phyloP scores from a whole-genome alignment of 2,329 filamentous ascomycete genomes.

The Fusarium euwallaceae region DNA sequence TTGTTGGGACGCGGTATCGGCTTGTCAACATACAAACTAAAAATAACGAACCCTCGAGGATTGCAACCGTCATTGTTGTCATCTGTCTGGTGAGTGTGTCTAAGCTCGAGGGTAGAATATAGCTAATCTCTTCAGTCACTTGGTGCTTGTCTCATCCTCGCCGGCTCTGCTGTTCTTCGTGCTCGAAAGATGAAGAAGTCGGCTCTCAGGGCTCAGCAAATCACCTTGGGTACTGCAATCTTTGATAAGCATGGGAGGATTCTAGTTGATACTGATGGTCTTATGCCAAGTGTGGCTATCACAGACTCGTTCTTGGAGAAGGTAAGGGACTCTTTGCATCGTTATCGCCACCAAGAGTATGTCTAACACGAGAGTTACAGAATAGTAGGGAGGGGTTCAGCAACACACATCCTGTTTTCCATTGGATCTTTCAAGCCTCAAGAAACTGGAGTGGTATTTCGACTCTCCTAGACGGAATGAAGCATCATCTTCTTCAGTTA shows the following conservation, averaged over 20 bases:
- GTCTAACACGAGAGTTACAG: conserved; percentile 34
- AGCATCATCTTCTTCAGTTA: conserved; percentile 71
- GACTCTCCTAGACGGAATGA: conserved; percentile 78
- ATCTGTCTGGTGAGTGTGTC: conserved; percentile 71
- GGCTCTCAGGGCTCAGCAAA: conserved; percentile 70
- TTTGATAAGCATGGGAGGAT: conserved; percentile 76
- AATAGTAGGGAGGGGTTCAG: conserved; percentile 78
- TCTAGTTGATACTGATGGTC: conserved; percentile 76
- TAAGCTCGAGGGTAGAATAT: background rate
- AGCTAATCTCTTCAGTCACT: conserved; percentile 62
- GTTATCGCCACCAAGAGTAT: background rate
- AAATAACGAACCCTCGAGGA: conserved; percentile 62
- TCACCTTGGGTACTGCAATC: conserved; percentile 70
- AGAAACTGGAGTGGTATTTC: conserved; percentile 79
- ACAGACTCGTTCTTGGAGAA: conserved; percentile 80
- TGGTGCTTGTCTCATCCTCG: conserved; percentile 70
- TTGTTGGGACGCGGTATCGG: conserved; percentile 76
- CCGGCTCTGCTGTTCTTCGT: conserved; percentile 65
- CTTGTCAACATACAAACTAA: conserved; percentile 57
- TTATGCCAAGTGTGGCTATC: conserved; percentile 79
- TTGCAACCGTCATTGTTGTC: conserved; percentile 79
- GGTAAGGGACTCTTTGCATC: conserved; percentile 51
- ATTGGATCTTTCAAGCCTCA: conserved; percentile 87
- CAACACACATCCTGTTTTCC: conserved; percentile 81
- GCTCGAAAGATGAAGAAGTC: conserved; percentile 65